These are phyloP conservation scores for Claviceps sp. DNA, from an alignment of 2,329 filamentous ascomycete genomes.

Conservation along the genomic window DNA sequence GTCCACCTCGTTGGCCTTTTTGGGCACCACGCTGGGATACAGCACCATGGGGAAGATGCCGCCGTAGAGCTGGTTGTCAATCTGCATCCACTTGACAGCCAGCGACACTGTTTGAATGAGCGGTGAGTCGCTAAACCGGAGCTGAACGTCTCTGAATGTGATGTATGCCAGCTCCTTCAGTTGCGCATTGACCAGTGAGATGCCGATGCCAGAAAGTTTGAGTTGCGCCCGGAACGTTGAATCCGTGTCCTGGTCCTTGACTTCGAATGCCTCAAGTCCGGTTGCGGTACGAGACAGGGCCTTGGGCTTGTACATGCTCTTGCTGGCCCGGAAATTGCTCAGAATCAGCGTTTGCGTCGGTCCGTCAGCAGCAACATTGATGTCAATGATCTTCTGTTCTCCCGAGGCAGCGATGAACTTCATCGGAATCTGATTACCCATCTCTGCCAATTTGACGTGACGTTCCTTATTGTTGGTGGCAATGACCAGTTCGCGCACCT, in stretches of 20 bases:
- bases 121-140: conserved; percentile 86
- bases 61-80: conserved; percentile 96
- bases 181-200: conserved; percentile 87
- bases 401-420: conserved; percentile 60
- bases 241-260: conserved; percentile 80
- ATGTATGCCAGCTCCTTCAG: conserved; percentile 86
- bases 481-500: conserved; percentile 84
- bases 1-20: conserved; percentile 92
- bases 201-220: conserved; percentile 75
- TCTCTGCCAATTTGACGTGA: conserved; percentile 89
- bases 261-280: conserved; percentile 59
- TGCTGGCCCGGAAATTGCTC: conserved; percentile 85
- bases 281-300: conserved; percentile 33
- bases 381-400: conserved; percentile 79
- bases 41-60: conserved; percentile 96
- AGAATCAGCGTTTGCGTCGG: conserved; percentile 90
- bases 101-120: conserved; percentile 85
- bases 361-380: conserved; percentile 90
- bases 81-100: conserved; percentile 96
- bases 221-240: conserved; percentile 83
- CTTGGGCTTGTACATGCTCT: conserved; percentile 69
- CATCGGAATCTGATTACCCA: conserved; percentile 91
- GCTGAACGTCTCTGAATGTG: conserved; percentile 78
- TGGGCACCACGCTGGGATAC: conserved; percentile 94
- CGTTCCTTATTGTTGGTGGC: conserved; percentile 42